These are phyloP conservation scores for Trichoderma parareesei DNA, from an alignment of 495 filamentous ascomycete species.

Conservation along the genomic window DNA sequence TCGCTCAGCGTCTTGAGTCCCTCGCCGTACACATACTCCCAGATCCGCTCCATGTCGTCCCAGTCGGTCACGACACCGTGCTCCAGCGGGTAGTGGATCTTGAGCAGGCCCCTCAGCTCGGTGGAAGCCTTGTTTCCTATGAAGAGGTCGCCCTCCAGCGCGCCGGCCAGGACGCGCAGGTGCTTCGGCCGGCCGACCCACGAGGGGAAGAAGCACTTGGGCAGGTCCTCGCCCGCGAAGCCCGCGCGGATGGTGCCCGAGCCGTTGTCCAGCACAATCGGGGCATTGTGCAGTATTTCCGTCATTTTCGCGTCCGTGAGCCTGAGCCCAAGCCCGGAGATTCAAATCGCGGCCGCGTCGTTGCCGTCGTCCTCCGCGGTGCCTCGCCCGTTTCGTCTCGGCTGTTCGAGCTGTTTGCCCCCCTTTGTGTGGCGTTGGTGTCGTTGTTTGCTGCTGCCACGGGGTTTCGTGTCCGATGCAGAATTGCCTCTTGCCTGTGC, in stretches of 20 bases:
- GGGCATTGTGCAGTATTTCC: conserved; percentile 88
- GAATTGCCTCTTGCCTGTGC: not conserved
- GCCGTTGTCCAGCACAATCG: conserved; percentile 98
- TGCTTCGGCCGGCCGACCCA: conserved; percentile 97
- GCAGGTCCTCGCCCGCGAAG: conserved; percentile 91
- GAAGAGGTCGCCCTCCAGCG: conserved; percentile 93
- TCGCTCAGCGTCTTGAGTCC: conserved; percentile 89
- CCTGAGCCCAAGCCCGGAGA: not conserved
- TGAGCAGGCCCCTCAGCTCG: conserved; percentile 85
- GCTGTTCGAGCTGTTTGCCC: not conserved
- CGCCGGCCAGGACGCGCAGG: conserved; percentile 87
- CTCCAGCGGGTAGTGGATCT: conserved; percentile 91
- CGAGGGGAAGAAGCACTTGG: conserved; percentile 96
- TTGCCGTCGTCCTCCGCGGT: not conserved
- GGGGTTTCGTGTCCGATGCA: not conserved
- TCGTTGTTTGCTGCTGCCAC: too few relatives aligned
- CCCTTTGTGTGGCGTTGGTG: not conserved
- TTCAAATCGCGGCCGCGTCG: not conserved
- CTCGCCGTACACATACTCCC: conserved; percentile 62
- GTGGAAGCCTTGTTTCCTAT: conserved; percentile 86
- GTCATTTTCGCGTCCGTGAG: conserved; percentile 45
- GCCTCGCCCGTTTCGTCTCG: not conserved
- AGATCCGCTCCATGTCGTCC: conserved; percentile 99
- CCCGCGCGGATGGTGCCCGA: conserved; percentile 95
- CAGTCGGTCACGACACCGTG: conserved; percentile 99